Conservation (phyloP, 768 basidiomycete species). For the Mrakia gelida region DNA sequence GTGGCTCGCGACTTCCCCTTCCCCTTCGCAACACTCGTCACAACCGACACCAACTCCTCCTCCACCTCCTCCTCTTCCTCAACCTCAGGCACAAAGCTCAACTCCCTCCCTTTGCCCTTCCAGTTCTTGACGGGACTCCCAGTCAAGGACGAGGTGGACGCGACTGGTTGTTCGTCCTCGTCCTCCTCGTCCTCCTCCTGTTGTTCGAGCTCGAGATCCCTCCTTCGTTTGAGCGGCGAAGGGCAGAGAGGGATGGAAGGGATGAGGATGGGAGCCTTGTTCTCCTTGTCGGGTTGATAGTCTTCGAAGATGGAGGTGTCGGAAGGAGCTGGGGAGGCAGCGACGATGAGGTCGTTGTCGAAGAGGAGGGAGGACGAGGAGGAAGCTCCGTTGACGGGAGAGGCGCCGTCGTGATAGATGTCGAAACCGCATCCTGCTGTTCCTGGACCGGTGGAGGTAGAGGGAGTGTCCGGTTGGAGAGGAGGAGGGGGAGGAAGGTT, state of each 20-base stretch:
- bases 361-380: neutral
- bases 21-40: neutral
- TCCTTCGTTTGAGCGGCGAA: neutral
- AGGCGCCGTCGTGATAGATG: neutral
- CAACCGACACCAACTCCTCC: neutral
- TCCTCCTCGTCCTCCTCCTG: neutral
- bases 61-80: neutral
- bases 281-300: slow-evolving; percentile 14
- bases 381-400: neutral
- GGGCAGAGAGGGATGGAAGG: neutral
- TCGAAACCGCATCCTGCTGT: slow-evolving; percentile 7
- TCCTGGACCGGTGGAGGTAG: slow-evolving; percentile 3
- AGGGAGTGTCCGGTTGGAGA: neutral
- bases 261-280: neutral
- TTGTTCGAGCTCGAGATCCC: slow-evolving; percentile 1
- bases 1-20: neutral
- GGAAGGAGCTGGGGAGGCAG: slow-evolving; percentile 6
- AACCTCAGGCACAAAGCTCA: neutral
- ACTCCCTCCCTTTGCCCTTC: slow-evolving; percentile 3
- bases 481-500: neutral
- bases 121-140: neutral
- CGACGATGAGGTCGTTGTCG: neutral
- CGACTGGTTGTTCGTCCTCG: neutral
- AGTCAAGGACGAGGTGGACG: neutral
- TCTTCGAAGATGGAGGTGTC: neutral